Percentiles rank a stretch among this genome's conserved stretches.
These are phyloP conservation scores for Podaxis pistillaris DNA, from an alignment of 768 basidiomycete genomes.

Conservation along the genomic window DNA sequence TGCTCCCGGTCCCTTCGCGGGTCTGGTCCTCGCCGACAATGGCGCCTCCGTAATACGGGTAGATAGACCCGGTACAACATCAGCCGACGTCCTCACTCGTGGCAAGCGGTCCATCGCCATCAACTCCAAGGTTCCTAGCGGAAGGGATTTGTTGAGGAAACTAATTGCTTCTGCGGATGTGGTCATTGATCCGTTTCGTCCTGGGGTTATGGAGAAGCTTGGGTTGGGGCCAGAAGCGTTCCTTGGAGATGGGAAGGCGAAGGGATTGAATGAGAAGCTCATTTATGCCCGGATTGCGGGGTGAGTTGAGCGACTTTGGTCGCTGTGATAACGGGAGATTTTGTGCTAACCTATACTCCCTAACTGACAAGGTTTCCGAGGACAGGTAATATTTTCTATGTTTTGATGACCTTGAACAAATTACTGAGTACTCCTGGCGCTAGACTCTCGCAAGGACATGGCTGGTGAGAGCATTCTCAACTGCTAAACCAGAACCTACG, in stretches of 20 bases:
- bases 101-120: slow-evolving; percentile 77
- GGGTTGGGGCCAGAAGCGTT: slow-evolving; percentile 78
- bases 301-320: slow-evolving; percentile 35
- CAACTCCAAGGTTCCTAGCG: slow-evolving; percentile 60
- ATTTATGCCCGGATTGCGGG: slow-evolving; percentile 78
- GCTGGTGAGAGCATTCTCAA: slow-evolving; percentile 48
- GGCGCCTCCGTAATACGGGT: slow-evolving; percentile 77
- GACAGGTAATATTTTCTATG: slow-evolving; percentile 37
- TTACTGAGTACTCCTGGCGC: background rate
- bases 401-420: background rate
- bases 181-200: slow-evolving; percentile 80
- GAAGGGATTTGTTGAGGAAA: slow-evolving; percentile 51
- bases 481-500: background rate
- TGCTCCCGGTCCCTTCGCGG: slow-evolving; percentile 80
- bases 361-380: slow-evolving; percentile 51
- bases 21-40: slow-evolving; percentile 74
- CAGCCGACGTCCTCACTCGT: slow-evolving; percentile 55
- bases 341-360: slow-evolving; percentile 1
- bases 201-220: slow-evolving; percentile 77
- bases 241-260: slow-evolving; percentile 40
- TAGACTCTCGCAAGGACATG: slow-evolving; percentile 73
- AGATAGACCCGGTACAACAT: slow-evolving; percentile 49
- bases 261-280: slow-evolving; percentile 59
- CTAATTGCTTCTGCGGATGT: slow-evolving; percentile 72
- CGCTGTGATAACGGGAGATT: background rate